Percentiles rank a stretch among this genome's conserved stretches.
These are phyloP conservation scores for Aspergillus coremiiformis DNA, from an alignment of 495 filamentous ascomycete genomes.

Conservation along the genomic window DNA sequence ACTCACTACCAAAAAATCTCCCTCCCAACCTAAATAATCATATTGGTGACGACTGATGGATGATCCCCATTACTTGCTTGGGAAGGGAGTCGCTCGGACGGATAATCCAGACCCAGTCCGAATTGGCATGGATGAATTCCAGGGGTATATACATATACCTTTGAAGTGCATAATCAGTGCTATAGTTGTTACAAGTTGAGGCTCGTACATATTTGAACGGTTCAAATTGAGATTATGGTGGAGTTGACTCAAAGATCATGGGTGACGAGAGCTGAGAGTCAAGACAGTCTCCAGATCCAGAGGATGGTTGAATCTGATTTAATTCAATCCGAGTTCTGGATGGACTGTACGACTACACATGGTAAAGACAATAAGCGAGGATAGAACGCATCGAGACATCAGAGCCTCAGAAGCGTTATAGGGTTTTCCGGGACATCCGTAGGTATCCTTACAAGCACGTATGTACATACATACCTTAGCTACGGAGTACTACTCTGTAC, in stretches of 20 bases:
- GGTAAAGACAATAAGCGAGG: not conserved
- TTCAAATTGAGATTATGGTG: not conserved
- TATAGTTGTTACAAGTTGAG: not conserved
- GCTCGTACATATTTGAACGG: not conserved
- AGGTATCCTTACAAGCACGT: not conserved
- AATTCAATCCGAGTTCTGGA: not conserved
- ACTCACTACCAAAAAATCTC: not conserved
- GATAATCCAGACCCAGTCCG: not conserved
- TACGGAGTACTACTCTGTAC: too few species aligned
- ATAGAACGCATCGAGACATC: not conserved
- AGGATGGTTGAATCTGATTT: not conserved
- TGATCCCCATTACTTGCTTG: slow-evolving; percentile 14
- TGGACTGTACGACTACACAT: not conserved
- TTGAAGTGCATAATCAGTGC: not conserved
- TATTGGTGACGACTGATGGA: slow-evolving; percentile 17
- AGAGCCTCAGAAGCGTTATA: not conserved
- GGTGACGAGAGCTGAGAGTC: not conserved
- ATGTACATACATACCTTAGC: too few species aligned
- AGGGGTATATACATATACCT: not conserved
- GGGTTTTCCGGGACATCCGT: not conserved
- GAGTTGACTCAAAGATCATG: not conserved
- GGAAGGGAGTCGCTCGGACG: slow-evolving; percentile 6
- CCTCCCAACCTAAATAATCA: slow-evolving; percentile 3
- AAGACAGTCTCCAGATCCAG: not conserved
- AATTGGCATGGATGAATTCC: slow-evolving; percentile 1